These are phyloP conservation scores for Daldinia decipiens DNA, from an alignment of 495 filamentous ascomycete genomes.

Conservation along the genomic window DNA sequence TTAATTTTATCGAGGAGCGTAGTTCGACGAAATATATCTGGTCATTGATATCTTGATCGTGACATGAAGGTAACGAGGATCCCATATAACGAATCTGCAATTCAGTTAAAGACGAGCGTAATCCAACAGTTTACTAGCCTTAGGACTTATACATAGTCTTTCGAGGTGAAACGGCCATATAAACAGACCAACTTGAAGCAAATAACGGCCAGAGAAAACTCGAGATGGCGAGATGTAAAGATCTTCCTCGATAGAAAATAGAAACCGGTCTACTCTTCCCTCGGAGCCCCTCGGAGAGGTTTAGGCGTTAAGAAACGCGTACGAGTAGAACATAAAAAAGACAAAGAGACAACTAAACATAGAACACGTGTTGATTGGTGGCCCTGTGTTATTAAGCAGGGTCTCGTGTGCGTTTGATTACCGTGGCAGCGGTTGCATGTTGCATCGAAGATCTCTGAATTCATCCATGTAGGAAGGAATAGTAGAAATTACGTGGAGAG, in stretches of 20 bases:
- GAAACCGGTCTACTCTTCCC: not conserved
- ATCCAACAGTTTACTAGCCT: not conserved
- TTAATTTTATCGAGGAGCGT: not conserved
- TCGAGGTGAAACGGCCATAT: not conserved
- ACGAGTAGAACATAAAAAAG: not conserved
- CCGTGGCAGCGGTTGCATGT: conserved; percentile 23
- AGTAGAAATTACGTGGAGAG: conserved; percentile 31
- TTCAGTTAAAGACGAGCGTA: not conserved
- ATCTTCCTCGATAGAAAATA: no score
- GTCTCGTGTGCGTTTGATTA: conserved; percentile 44
- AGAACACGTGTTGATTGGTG: conserved; percentile 14
- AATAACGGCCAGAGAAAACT: no score
- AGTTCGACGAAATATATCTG: not conserved
- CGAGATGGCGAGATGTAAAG: no score
- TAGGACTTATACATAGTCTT: not conserved
- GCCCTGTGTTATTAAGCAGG: conserved; percentile 29
- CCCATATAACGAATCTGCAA: not conserved
- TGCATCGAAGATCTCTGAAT: conserved; percentile 30
- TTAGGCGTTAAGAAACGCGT: not conserved
- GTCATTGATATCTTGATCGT: not conserved
- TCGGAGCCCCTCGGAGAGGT: not conserved
- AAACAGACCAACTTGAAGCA: no score
- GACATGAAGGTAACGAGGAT: not conserved
- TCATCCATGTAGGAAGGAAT: conserved; percentile 23
- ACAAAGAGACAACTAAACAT: not conserved